These are phyloP conservation scores for Echinochloa phyllopogon DNA, from an alignment of 176 grass and related monocot species.

Conservation along the genomic window DNA sequence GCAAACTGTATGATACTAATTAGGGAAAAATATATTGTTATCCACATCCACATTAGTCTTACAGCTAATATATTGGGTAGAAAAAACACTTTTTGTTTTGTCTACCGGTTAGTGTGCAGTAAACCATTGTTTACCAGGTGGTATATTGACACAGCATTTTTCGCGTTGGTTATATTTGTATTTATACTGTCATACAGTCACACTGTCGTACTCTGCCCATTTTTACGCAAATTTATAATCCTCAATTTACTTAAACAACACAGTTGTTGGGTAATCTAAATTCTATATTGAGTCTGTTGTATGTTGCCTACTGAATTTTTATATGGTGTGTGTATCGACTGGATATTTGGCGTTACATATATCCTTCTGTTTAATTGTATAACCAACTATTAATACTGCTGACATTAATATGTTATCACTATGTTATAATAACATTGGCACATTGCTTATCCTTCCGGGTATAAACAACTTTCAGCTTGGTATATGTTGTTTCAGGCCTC, in stretches of 20 bases:
- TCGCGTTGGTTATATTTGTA: neutral
- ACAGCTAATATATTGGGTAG: neutral
- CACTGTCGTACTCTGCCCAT: neutral
- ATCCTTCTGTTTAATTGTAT: neutral
- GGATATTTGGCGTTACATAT: neutral
- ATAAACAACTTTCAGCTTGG: conserved; percentile 11
- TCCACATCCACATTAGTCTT: conserved; percentile 27
- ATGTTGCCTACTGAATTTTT: neutral
- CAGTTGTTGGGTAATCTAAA: neutral
- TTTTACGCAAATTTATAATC: neutral
- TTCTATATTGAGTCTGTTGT: neutral
- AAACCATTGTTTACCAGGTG: neutral
- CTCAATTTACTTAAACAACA: neutral
- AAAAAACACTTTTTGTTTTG: neutral
- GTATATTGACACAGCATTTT: neutral
- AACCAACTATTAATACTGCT: neutral
- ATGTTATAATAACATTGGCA: neutral
- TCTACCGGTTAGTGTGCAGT: neutral
- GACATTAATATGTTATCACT: neutral
- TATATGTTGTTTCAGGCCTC: conserved; percentile 69
- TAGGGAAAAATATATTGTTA: neutral
- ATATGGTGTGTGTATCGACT: neutral
- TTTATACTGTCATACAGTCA: neutral
- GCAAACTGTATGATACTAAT: neutral
- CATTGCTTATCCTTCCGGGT: neutral